Conservation (phyloP, 2,329 filamentous ascomycete genomes). For the Pseudocercospora crystallina region DNA sequence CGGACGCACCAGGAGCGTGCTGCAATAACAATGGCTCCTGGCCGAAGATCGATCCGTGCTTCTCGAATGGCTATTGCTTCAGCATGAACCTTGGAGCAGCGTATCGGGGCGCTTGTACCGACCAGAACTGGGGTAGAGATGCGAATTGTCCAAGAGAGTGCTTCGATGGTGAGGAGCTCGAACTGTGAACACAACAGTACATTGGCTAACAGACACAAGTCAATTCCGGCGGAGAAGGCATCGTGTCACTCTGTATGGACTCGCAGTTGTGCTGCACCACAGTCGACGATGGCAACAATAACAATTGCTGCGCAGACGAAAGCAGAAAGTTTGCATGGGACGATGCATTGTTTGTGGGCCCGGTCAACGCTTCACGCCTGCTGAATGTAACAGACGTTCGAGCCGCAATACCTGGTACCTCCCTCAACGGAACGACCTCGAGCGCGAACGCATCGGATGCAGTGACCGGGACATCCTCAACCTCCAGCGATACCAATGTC, state of each 20-base stretch:
- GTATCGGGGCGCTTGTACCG: conserved; percentile 4
- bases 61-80: conserved; percentile 4
- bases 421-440: background rate
- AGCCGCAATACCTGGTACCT: background rate
- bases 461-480: background rate
- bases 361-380: background rate
- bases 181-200: background rate
- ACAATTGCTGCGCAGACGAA: background rate
- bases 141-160: background rate
- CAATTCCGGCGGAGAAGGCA: background rate
- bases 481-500: background rate
- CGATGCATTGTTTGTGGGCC: background rate
- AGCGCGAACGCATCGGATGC: no score
- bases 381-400: background rate
- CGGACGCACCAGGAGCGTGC: background rate
- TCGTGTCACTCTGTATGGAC: background rate
- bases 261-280: background rate
- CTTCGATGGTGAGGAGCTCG: background rate
- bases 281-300: background rate
- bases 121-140: background rate
- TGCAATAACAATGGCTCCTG: background rate
- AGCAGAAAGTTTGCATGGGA: background rate
- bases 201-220: background rate
- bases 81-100: background rate
- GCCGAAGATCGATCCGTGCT: conserved; percentile 3